A percentile compares a stretch with the other conserved stretches of the same genome.
phyloP scores from a whole-genome alignment of 164 flowering plant genomes.

The Vitis rupestris region DNA sequence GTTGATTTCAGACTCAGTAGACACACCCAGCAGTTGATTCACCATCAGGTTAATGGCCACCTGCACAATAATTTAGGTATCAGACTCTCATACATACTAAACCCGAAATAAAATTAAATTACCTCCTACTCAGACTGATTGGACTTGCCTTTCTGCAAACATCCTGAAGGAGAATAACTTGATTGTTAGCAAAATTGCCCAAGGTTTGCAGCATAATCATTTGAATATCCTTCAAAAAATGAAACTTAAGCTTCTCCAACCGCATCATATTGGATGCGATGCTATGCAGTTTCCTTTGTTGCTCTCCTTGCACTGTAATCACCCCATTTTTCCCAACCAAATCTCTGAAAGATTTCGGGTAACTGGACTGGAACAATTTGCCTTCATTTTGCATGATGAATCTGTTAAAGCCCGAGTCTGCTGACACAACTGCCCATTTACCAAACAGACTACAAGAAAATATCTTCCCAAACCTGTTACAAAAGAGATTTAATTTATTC shows the following conservation, averaged over 20 bases:
- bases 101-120: not conserved
- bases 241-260: constrained; percentile 61
- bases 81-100: not conserved
- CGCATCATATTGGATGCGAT: constrained; percentile 82
- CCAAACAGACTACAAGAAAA: constrained; percentile 77
- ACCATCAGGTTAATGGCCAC: constrained; percentile 84
- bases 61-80: constrained; percentile 22
- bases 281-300: constrained; percentile 72
- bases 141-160: constrained; percentile 74
- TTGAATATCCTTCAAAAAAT: constrained; percentile 67
- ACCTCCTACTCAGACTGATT: not conserved
- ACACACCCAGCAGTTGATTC: constrained; percentile 72
- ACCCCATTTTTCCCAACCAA: constrained; percentile 86
- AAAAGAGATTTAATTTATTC: not conserved
- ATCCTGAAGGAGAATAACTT: constrained; percentile 66
- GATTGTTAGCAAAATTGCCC: constrained; percentile 35
- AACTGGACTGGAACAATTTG: constrained; percentile 73
- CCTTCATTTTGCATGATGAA: constrained; percentile 89
- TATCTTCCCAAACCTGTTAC: constrained; percentile 70
- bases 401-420: constrained; percentile 67
- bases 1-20: constrained; percentile 63
- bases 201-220: constrained; percentile 50
- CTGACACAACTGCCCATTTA: constrained; percentile 75
- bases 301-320: constrained; percentile 81
- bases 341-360: constrained; percentile 83